These are phyloP conservation scores for Gymnopilus junonius DNA, from an alignment of 768 basidiomycete species.

Conservation along the genomic window DNA sequence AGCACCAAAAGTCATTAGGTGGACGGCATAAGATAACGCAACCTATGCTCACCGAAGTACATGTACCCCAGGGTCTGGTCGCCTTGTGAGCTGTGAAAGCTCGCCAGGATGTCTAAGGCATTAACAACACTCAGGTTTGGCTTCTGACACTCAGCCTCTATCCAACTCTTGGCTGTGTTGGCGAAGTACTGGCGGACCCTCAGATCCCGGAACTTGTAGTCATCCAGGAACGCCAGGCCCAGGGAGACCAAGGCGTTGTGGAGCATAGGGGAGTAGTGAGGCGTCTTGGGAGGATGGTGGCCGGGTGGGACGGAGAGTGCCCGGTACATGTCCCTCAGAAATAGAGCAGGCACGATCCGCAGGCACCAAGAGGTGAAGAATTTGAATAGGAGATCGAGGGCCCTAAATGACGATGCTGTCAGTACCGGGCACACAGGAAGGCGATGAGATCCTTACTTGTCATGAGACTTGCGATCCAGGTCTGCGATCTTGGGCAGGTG, in stretches of 20 bases:
- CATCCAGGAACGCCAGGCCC: conserved; percentile 48
- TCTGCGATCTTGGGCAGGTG: conserved; percentile 47
- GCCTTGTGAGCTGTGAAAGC: conserved; percentile 50
- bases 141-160: conserved; percentile 50
- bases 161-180: conserved; percentile 45
- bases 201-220: conserved; percentile 44
- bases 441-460: conserved; percentile 35
- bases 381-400: conserved; percentile 52
- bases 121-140: conserved; percentile 50
- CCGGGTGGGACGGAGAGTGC: conserved; percentile 40
- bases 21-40: neutral
- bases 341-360: conserved; percentile 50
- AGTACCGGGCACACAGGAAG: neutral
- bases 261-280: conserved; percentile 74
- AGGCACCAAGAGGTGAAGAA: conserved; percentile 55
- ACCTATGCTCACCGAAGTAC: conserved; percentile 47
- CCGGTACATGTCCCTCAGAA: conserved; percentile 52
- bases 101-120: conserved; percentile 46
- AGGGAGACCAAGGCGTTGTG: conserved; percentile 66
- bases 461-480: conserved; percentile 48
- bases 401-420: conserved; percentile 23
- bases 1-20: neutral
- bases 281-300: conserved; percentile 44
- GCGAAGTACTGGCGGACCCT: conserved; percentile 47
- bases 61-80: conserved; percentile 52